phyloP scores from a whole-genome alignment of 2,329 filamentous ascomycete species.

The Xylaria sp. region DNA sequence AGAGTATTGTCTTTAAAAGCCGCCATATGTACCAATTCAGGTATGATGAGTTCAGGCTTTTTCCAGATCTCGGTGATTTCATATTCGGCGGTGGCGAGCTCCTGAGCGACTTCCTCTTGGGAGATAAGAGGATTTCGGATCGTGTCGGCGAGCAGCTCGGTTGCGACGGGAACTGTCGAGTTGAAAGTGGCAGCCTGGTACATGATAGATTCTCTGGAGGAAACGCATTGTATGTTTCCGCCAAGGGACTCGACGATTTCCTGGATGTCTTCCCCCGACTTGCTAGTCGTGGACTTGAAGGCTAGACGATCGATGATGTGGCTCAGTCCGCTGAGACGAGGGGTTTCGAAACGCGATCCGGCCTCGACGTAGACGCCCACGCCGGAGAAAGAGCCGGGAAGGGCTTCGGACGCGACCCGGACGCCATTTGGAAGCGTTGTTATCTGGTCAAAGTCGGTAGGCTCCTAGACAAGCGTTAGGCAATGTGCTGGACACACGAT shows the following conservation, averaged over 20 bases:
- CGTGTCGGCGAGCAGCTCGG: conserved; percentile 88
- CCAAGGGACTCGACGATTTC: conserved; percentile 87
- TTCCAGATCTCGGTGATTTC: conserved; percentile 98
- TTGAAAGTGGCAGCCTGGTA: conserved; percentile 99
- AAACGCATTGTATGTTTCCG: conserved; percentile 96
- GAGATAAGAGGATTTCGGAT: conserved; percentile 86
- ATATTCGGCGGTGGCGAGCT: conserved; percentile 90
- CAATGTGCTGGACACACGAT: neutral
- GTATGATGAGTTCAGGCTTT: conserved; percentile 93
- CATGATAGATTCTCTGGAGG: conserved; percentile 94
- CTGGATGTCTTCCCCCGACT: conserved; percentile 81
- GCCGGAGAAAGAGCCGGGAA: conserved; percentile 92
- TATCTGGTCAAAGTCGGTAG: conserved; percentile 83
- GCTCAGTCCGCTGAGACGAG: conserved; percentile 82
- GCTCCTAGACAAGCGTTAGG: conserved; percentile 62
- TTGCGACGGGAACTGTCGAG: conserved; percentile 80
- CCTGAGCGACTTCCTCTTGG: conserved; percentile 82
- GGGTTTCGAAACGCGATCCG: conserved; percentile 91
- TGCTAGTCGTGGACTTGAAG: conserved; percentile 83
- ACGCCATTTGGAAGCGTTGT: conserved; percentile 91
- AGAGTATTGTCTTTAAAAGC: conserved; percentile 96
- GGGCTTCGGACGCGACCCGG: conserved; percentile 90
- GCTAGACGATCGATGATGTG: conserved; percentile 96
- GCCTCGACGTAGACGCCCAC: conserved; percentile 96
- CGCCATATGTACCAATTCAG: conserved; percentile 92